Conservation (phyloP, 352 stramenopile species). For the Phytophthora cryptogea region DNA sequence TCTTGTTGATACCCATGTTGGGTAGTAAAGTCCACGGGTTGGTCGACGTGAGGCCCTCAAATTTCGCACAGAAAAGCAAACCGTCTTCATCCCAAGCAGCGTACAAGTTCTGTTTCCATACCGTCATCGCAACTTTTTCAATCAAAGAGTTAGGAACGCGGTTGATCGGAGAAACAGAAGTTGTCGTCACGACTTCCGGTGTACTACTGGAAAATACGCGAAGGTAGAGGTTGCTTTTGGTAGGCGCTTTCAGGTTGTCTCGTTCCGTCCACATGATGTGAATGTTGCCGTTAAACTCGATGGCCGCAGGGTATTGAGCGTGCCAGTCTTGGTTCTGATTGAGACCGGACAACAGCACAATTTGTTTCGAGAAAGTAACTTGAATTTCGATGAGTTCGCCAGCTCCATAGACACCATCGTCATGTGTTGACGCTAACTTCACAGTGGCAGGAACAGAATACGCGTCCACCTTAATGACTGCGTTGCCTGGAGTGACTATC, state of each 20-base stretch:
- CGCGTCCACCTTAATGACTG: constrained; percentile 52
- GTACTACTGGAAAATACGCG: constrained; percentile 51
- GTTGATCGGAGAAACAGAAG: constrained; percentile 43
- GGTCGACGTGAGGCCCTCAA: constrained; percentile 42
- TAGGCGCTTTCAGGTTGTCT: constrained; percentile 34
- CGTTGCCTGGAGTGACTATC: constrained; percentile 16
- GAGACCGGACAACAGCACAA: constrained; percentile 64
- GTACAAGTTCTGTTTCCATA: constrained; percentile 59
- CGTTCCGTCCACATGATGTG: constrained; percentile 77
- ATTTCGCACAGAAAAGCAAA: constrained; percentile 57
- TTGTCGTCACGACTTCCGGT: constrained; percentile 32
- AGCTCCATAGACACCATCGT: constrained; percentile 52
- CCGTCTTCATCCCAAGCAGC: constrained; percentile 77
- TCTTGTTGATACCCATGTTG: constrained; percentile 67
- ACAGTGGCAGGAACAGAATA: constrained; percentile 62
- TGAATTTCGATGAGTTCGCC: constrained; percentile 75
- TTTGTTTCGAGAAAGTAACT: constrained; percentile 65
- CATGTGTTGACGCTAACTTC: constrained; percentile 55
- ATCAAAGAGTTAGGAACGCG: constrained; percentile 55
- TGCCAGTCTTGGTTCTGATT: constrained; percentile 64
- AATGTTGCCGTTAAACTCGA: constrained; percentile 48
- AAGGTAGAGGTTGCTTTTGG: constrained; percentile 61
- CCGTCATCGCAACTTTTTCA: constrained; percentile 41
- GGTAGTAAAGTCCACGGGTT: constrained; percentile 64
- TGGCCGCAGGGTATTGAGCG: constrained; percentile 42